Evolutionary conservation across 2,329 filamentous ascomycete genomes (phyloP).

Genomic region (Clonostachys byssicola): DNA sequence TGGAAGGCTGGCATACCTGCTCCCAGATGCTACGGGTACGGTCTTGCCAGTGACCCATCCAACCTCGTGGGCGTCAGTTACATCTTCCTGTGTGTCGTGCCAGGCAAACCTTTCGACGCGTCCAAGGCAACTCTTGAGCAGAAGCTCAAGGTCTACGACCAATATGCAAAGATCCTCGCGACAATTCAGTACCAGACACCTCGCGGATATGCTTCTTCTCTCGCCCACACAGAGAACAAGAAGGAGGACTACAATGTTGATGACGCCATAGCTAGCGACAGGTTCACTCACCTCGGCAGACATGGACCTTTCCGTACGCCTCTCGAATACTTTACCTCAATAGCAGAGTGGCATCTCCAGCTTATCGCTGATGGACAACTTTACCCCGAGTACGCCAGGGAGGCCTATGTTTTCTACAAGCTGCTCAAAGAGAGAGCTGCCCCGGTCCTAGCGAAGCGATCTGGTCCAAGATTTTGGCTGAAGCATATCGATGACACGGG

Average conservation of each 20-base stretch:
- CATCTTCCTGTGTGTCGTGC: conserved; percentile 15
- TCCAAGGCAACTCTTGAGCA: conserved; percentile 2
- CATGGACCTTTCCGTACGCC: conserved; percentile 9
- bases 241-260: background rate
- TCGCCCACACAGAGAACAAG: background rate
- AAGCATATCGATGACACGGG: conserved; percentile 38
- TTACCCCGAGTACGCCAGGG: conserved; percentile 15
- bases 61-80: conserved; percentile 16
- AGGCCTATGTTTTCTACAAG: conserved; percentile 28
- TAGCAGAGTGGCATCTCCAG: conserved; percentile 12
- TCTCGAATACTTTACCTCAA: conserved; percentile 12
- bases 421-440: conserved; percentile 23
- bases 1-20: conserved; percentile 15
- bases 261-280: conserved; percentile 4
- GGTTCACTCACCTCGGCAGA: conserved; percentile 12
- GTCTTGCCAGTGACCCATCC: conserved; percentile 10
- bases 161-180: conserved; percentile 3
- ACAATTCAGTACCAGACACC: background rate
- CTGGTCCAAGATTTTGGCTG: conserved; percentile 34
- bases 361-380: conserved; percentile 23
- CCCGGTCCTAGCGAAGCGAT: conserved; percentile 7
- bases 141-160: conserved; percentile 2
- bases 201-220: conserved; percentile 1
- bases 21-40: conserved; percentile 13
- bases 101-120: conserved; percentile 10